Evolutionary conservation across 192 early-diverging fungal genomes (phyloP).

Genomic region (Coemansia nantahalensis): DNA sequence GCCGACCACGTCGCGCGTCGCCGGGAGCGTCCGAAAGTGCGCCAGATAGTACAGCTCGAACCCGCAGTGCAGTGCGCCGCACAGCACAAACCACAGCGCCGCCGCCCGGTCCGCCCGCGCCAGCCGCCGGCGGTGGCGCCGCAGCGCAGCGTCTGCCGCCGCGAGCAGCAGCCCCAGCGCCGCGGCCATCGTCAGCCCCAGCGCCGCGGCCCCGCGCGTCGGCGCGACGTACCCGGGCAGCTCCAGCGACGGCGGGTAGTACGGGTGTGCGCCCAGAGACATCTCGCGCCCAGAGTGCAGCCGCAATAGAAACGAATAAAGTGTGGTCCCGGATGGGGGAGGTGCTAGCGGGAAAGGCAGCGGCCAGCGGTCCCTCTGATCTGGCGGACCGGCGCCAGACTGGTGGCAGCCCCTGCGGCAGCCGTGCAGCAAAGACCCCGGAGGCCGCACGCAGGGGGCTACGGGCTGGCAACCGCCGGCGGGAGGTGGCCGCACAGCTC

Average conservation of each 20-base stretch:
- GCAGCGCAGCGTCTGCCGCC: constrained; percentile 8
- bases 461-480: not conserved
- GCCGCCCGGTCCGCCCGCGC: constrained; percentile 30
- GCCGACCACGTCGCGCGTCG: constrained; percentile 41
- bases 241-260: constrained; percentile 33
- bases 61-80: constrained; percentile 58
- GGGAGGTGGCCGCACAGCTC: constrained; percentile 17
- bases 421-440: too few species aligned
- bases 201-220: constrained; percentile 8
- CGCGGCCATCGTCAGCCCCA: constrained; percentile 18
- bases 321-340: too few species aligned
- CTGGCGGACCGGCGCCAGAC: too few species aligned
- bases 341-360: too few species aligned
- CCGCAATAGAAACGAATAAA: too few species aligned
- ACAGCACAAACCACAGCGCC: constrained; percentile 63
- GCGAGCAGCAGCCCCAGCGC: constrained; percentile 6
- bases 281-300: too few species aligned
- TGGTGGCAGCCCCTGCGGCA: too few species aligned
- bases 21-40: constrained; percentile 49
- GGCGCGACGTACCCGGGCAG: constrained; percentile 31
- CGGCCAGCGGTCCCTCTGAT: too few species aligned
- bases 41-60: constrained; percentile 67
- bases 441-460: too few species aligned
- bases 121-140: constrained; percentile 3
- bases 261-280: constrained; percentile 37